Base-by-base conservation (phyloP, 805 yeast species). In the Ogataea trehalophila region DNA sequence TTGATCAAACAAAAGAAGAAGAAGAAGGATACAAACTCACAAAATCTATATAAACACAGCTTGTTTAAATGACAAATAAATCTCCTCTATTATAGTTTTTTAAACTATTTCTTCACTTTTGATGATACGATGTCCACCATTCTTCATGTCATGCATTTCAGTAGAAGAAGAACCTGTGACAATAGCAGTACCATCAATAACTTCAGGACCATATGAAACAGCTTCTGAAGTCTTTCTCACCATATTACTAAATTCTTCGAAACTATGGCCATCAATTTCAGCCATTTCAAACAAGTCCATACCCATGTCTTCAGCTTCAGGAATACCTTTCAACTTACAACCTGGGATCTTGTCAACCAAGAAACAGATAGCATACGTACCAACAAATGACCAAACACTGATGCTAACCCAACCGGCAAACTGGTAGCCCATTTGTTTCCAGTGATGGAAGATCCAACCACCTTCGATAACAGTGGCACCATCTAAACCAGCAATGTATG, bases 311-410 rank as follows among this genome's bases (percentile, higher is more conserved):
- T 77, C 81, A 20, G 65, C 77, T 52, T 71, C 79, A 17, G 63
- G 71, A 20, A 64, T 41, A 7, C 72, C 76, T 58, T 76, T 72
- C 53, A 77, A 60, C 48, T 71, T 63, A 45, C 69, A 62, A 4
- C 81, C 81, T 13, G 83, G 83, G 43, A 76, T 75, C 45, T 69
- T 62, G 56, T 79, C 77, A 39, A 79, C 73, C 16, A 72, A 52
- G 51, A 71, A 74, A 51, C 78, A 73, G 46, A 76, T 66, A 1
- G 66, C 56, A 46, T 68, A 58, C 0, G 81, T 75, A 45, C 70
- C 68, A 18, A 66, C 67, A 26, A 63, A 61, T 13, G 80, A 69
- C 81, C 81, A 77, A 2, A 66, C 69, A 4, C 63, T 55, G 46
- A 68, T 71, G 0, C 76, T 54, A 33, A 57, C 53, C 73, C 76